Evolutionary conservation across 2,329 filamentous ascomycete genomes (phyloP).

Genomic region (Trichothecium roseum): DNA sequence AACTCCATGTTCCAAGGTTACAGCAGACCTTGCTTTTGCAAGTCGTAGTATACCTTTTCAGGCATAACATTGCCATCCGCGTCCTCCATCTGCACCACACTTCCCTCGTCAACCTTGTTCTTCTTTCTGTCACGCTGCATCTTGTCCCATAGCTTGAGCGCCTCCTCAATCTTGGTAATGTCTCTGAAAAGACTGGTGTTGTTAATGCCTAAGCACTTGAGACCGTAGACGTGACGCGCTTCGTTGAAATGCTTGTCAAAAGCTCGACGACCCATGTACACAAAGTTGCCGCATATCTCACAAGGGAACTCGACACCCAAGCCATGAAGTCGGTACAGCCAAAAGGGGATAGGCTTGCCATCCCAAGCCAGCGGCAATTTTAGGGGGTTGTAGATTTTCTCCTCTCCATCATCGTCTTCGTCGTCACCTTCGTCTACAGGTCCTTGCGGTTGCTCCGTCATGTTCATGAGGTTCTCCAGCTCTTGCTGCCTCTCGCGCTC

Average conservation of each 20-base stretch:
- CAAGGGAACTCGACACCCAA: constrained; percentile 90
- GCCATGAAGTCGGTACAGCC: constrained; percentile 95
- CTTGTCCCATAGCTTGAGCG: constrained; percentile 83
- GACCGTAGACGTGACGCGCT: constrained; percentile 79
- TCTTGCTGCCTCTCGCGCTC: constrained; percentile 92
- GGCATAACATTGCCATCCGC: constrained; percentile 97
- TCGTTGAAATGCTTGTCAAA: constrained; percentile 99
- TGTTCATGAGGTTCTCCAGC: constrained; percentile 68
- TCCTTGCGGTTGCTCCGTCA: constrained; percentile 24
- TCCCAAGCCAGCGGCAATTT: constrained; percentile 97
- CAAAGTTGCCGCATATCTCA: constrained; percentile 95
- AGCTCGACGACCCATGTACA: constrained; percentile 93
- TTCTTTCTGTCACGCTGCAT: constrained; percentile 78
- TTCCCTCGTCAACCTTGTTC: constrained; percentile 64
- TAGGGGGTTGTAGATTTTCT: constrained; percentile 91
- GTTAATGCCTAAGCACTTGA: constrained; percentile 89
- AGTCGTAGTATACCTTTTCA: constrained; percentile 92
- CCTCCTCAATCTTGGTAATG: constrained; percentile 87
- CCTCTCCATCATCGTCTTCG: constrained; percentile 68
- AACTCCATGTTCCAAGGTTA: constrained; percentile 25
- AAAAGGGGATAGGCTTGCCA: constrained; percentile 97
- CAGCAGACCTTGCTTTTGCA: constrained; percentile 83
- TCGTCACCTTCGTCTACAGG: constrained; percentile 62
- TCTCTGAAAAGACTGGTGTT: constrained; percentile 87
- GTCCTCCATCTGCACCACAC: constrained; percentile 97